Base-by-base conservation (phyloP, 2,329 filamentous ascomycete species). In the Penicillium brevicompactum region DNA sequence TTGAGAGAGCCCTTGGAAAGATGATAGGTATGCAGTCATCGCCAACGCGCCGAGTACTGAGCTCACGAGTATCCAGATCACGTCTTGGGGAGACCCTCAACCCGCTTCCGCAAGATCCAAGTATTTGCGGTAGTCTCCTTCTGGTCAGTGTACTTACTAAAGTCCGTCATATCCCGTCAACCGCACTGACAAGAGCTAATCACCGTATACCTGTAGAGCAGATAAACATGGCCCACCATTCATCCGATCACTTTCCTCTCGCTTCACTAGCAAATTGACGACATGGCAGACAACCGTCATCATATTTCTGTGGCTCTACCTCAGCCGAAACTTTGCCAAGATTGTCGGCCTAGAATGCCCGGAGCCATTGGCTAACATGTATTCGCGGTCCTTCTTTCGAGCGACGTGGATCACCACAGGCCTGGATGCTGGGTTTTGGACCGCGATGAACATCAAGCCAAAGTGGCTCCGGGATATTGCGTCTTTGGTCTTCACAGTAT, bases 371-470 rank as follows among this genome's bases (percentile, higher is more conserved):
- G 89, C 92, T 30, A 96, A 96, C 69, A 88, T 97, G 72, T 99
- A 99, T 77, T 91, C 90, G 51, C 83, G 91, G 49, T 87, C 90
- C 27, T 99, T 95, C 77, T 99, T 96, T 73, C 88, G 94, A 46
- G 94, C 94, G 52, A 99, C 94, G 70, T 99, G 94, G 94, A 85
- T 97, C 14, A 87, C 94, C 50, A 99, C 94, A 0, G 94, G 92
- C 0, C 77, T 99, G 57, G 94, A 99, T 67, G 94, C 94, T 5
- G 94, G 94, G 1, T 99, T 97, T 74, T 99, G 94, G 94, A 96
- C 92, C 0, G 94, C 94, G 32, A 99, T 99, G 94, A 88, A 87
- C 67, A 92, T 99, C 60, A 85, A 84, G 53, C 81, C 81, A 46
- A 92, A 89, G 66, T 92, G 90, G 85, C 64, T 96, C 41, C 83